Conservation (phyloP, 495 filamentous ascomycete species). For the Hypoxylon rickii region DNA sequence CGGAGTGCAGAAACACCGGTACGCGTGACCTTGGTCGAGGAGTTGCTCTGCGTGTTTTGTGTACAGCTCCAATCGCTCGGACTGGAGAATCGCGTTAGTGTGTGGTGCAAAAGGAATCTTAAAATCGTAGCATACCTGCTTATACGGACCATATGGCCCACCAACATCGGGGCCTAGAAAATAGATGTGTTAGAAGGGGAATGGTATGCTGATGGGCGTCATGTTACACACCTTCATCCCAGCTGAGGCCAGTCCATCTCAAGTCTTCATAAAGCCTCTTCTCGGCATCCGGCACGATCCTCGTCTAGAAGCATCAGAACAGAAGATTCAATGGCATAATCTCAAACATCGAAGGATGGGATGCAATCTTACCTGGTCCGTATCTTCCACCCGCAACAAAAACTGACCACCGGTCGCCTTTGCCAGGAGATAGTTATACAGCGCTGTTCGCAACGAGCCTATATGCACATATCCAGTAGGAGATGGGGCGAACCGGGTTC, state of each 20-base stretch:
- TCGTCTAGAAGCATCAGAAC: slow-evolving; percentile 35
- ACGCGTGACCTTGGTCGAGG: slow-evolving; percentile 72
- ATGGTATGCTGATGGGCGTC: not conserved
- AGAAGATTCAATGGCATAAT: not conserved
- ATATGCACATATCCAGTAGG: slow-evolving; percentile 94
- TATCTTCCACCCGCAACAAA: slow-evolving; percentile 90
- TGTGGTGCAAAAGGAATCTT: too few relatives aligned
- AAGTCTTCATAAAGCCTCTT: slow-evolving; percentile 75
- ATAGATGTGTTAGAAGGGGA: slow-evolving; percentile 22
- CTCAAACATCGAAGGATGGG: not conserved
- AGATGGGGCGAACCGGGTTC: slow-evolving; percentile 94
- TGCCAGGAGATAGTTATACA: slow-evolving; percentile 91
- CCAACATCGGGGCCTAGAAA: slow-evolving; percentile 72
- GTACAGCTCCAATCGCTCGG: slow-evolving; percentile 78
- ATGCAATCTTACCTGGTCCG: slow-evolving; percentile 71
- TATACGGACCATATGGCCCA: slow-evolving; percentile 83
- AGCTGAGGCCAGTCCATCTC: slow-evolving; percentile 84
- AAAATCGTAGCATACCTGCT: slow-evolving; percentile 72
- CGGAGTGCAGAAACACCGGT: slow-evolving; percentile 88
- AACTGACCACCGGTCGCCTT: slow-evolving; percentile 92
- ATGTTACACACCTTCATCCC: slow-evolving; percentile 79
- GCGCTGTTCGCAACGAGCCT: slow-evolving; percentile 84
- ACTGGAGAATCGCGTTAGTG: slow-evolving; percentile 56
- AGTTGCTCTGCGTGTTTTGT: slow-evolving; percentile 71
- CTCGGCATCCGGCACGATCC: slow-evolving; percentile 73